phyloP scores from a whole-genome alignment of 2,329 filamentous ascomycete species.

The Neonectria faginata region DNA sequence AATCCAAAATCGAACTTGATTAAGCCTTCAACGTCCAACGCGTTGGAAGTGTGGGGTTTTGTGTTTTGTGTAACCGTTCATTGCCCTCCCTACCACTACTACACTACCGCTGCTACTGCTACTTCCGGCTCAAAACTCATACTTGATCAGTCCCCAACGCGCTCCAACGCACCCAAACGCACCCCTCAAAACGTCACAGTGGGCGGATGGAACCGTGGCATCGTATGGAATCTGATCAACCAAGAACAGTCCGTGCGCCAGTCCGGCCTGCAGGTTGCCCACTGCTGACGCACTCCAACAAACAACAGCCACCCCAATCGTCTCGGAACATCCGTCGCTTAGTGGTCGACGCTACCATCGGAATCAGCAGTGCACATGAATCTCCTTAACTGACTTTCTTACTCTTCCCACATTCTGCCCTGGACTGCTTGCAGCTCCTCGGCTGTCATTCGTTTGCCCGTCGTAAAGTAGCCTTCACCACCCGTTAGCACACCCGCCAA shows the following conservation, averaged over 20 bases:
- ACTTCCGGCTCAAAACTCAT: neutral
- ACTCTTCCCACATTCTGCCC: conserved; percentile 92
- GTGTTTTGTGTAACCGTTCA: conserved; percentile 18
- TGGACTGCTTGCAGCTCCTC: conserved; percentile 88
- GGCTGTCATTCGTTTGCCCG: conserved; percentile 87
- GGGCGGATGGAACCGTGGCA: conserved; percentile 39
- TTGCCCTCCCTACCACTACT: conserved; percentile 17
- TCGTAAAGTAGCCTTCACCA: conserved; percentile 78
- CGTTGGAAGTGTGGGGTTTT: neutral
- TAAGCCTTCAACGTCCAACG: neutral
- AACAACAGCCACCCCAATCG: conserved; percentile 24
- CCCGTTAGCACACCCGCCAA: conserved; percentile 38
- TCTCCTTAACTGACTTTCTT: conserved; percentile 42
- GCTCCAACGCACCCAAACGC: conserved; percentile 29
- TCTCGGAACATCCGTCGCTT: conserved; percentile 30
- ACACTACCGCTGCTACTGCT: neutral
- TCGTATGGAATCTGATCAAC: conserved; percentile 42
- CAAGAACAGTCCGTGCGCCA: conserved; percentile 30
- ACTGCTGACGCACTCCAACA: conserved; percentile 40
- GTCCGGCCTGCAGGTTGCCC: conserved; percentile 42
- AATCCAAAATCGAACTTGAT: neutral
- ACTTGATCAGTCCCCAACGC: conserved; percentile 14
- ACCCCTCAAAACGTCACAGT: conserved; percentile 16
- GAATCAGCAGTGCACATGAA: conserved; percentile 37
- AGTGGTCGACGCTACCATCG: conserved; percentile 56